Evolutionary conservation across 768 basidiomycete genomes (phyloP).

Genomic region (Fistulinella prunicolor): DNA sequence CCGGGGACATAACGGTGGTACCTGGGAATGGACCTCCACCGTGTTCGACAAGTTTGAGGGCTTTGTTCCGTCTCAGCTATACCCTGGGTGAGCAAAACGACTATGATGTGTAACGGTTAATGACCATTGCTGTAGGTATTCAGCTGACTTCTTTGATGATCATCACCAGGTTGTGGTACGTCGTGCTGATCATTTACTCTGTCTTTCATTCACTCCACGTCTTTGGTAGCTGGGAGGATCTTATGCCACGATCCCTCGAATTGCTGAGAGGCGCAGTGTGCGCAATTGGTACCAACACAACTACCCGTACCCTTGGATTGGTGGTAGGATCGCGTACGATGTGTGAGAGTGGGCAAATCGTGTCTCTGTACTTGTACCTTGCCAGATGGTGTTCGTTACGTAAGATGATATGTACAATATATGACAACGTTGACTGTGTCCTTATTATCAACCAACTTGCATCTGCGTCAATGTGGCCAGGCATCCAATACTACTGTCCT

Average conservation of each 20-base stretch:
- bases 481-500: constrained; percentile 67
- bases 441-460: too few relatives aligned
- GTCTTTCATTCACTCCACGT: background rate
- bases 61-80: constrained; percentile 70
- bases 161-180: constrained; percentile 85
- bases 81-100: constrained; percentile 67
- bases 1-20: constrained; percentile 85
- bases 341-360: constrained; percentile 20
- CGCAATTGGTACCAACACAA: constrained; percentile 92
- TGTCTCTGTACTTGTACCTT: too few relatives aligned
- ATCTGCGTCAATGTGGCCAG: constrained; percentile 46
- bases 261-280: constrained; percentile 71
- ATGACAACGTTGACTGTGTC: too few relatives aligned
- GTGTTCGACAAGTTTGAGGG: constrained; percentile 68
- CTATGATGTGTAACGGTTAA: background rate
- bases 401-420: too few relatives aligned
- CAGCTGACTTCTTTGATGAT: constrained; percentile 88
- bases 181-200: constrained; percentile 13
- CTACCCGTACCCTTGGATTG: constrained; percentile 88
- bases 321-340: constrained; percentile 67
- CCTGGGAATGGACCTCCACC: constrained; percentile 98
- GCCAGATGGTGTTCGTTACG: background rate
- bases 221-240: constrained; percentile 81
- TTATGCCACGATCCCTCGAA: constrained; percentile 79
- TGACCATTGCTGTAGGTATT: constrained; percentile 49